Conservation (phyloP, 1,284 basidiomycete species). For the Cutaneotrichosporon mucoides region DNA sequence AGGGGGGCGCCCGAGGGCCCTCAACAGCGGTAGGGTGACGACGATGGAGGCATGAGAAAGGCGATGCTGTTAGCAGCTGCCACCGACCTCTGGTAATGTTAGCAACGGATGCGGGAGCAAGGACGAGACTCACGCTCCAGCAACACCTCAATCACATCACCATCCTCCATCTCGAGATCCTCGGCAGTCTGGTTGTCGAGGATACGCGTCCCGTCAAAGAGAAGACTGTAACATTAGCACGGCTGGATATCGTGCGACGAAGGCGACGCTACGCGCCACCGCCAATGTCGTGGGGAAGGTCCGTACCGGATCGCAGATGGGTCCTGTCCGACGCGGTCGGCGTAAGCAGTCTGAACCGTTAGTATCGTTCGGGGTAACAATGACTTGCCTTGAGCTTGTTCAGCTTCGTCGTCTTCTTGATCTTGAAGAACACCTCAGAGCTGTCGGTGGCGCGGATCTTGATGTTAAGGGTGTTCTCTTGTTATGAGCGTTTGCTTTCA, state of each 20-base stretch:
- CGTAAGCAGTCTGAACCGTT: conserved; percentile 71
- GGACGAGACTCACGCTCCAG: conserved; percentile 70
- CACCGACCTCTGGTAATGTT: conserved; percentile 33
- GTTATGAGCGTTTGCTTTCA: too few relatives aligned
- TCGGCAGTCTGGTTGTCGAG: conserved; percentile 73
- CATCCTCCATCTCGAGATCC: conserved; percentile 82
- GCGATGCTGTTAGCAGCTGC: conserved; percentile 3
- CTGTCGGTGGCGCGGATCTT: conserved; percentile 74
- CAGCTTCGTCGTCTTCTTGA: conserved; percentile 88
- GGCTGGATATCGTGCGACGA: too few relatives aligned
- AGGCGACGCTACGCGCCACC: too few relatives aligned
- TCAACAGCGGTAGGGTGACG: not conserved
- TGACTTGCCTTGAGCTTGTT: conserved; percentile 64
- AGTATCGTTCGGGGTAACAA: not conserved
- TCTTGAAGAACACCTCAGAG: conserved; percentile 97
- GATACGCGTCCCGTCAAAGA: conserved; percentile 80
- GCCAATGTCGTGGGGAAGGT: too few relatives aligned
- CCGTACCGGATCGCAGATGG: conserved; percentile 76
- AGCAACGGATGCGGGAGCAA: not conserved
- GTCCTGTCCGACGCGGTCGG: conserved; percentile 88
- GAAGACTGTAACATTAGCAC: conserved; percentile 57
- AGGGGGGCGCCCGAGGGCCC: too few relatives aligned
- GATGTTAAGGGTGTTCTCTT: conserved; percentile 71
- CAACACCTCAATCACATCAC: conserved; percentile 81
- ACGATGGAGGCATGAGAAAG: too few relatives aligned